Evolutionary conservation across 768 basidiomycete genomes (phyloP), one percentile per base, ranked within the genome.

Genomic region (Sporobolomyces pararoseus): DNA sequence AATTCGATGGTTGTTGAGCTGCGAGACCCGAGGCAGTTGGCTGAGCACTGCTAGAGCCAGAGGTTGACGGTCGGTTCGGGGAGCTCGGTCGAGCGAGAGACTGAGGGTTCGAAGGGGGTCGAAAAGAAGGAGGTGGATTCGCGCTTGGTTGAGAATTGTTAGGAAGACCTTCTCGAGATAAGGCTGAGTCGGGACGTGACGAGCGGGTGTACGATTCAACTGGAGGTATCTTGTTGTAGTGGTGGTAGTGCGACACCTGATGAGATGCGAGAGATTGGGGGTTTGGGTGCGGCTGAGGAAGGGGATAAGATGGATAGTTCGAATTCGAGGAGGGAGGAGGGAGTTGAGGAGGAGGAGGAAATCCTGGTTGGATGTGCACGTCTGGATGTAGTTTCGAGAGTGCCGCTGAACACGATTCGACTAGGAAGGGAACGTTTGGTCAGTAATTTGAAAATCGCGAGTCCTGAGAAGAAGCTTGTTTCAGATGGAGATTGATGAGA

Each of bases 151-250:
- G 13, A 10, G 55, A 23, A n/a, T 34, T 10, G 10, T 34, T 23
- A 57, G 55, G 14, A 50, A 7, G 4, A n/a, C 39, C 19, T 53
- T 53, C 51, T 27, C 19, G 25, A 53, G 13, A 14, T 13, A 5
- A n/a, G n/a, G n/a, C 17, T n/a, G 60, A 49, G 25, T 61, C 68
- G 23, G 57, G 51, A 6, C 68, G 68, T 2, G 68, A 64, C 3
- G 60, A 19, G n/a, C 68, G 63, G 2, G 68, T 42, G 35, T 70
- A 70, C 2, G 68, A 70, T 37, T 70, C 68, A 52, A 29, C 68
- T 14, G 63, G 46, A 16, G 68, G 63, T 1, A 70, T 59, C 31
- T 63, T 63, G 35, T 70, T 70, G 68, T 65, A 65, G 27, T 65
- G 58, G 21, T 61, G 59, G 27, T 70, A 59, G 31, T 29, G 21